Conservation (phyloP, 2,329 filamentous ascomycete genomes). For the Aspergillus uvarum region DNA sequence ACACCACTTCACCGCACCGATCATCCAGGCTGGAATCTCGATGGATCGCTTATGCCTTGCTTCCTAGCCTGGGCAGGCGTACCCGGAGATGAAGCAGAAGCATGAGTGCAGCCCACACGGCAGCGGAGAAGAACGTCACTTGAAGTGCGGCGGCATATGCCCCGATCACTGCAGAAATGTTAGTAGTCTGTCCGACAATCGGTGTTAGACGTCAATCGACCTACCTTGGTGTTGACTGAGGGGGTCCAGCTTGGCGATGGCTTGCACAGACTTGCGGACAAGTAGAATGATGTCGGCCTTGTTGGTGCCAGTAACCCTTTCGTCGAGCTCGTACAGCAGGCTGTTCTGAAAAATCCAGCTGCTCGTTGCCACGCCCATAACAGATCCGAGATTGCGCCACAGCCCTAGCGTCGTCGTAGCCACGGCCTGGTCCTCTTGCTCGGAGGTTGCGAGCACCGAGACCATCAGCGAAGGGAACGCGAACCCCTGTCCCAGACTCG, state of each 20-base stretch:
- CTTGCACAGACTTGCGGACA: slow-evolving; percentile 52
- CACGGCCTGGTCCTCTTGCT: slow-evolving; percentile 64
- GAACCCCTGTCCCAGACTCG: slow-evolving; percentile 61
- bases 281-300: slow-evolving; percentile 55
- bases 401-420: slow-evolving; percentile 69
- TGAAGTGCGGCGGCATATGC: slow-evolving; percentile 40
- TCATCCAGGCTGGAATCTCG: background rate
- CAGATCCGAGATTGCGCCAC: slow-evolving; percentile 69
- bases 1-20: background rate
- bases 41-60: slow-evolving; percentile 21
- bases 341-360: slow-evolving; percentile 73
- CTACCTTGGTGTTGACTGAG: slow-evolving; percentile 50
- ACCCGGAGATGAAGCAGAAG: slow-evolving; percentile 33
- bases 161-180: slow-evolving; percentile 31
- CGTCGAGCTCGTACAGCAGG: slow-evolving; percentile 59
- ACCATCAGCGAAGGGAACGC: slow-evolving; percentile 65
- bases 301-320: slow-evolving; percentile 58
- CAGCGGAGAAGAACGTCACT: slow-evolving; percentile 40
- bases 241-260: slow-evolving; percentile 47
- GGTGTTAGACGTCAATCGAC: slow-evolving; percentile 1
- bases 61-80: slow-evolving; percentile 34
- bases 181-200: slow-evolving; percentile 13
- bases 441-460: slow-evolving; percentile 59
- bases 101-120: slow-evolving; percentile 36
- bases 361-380: slow-evolving; percentile 70